Percentiles rank a stretch among this genome's conserved stretches.
Conservation (phyloP, 2,329 filamentous ascomycete genomes). For the Pezicula rhizophila region DNA sequence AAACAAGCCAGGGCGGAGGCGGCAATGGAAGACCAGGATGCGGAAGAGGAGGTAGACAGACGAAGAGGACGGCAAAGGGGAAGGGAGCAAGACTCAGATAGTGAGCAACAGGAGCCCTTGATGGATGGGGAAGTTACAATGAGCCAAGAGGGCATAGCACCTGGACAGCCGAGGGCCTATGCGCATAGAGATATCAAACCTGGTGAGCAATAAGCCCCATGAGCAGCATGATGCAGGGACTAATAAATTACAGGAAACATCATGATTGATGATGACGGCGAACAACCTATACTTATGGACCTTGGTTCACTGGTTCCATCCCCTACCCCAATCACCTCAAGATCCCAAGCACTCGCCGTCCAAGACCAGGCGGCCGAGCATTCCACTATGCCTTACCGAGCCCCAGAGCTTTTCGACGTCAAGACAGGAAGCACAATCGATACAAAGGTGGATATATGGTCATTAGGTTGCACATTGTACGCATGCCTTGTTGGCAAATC, state of each 20-base stretch:
- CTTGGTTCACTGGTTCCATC: constrained; percentile 85
- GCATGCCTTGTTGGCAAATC: constrained; percentile 95
- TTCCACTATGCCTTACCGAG: constrained; percentile 97
- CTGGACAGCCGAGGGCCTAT: constrained; percentile 71
- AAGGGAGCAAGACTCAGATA: constrained; percentile 51
- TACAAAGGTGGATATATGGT: constrained; percentile 98
- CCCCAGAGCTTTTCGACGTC: constrained; percentile 95
- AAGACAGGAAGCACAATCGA: constrained; percentile 89
- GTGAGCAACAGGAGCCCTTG: constrained; percentile 72
- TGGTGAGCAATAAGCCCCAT: constrained; percentile 45
- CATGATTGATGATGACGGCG: constrained; percentile 92
- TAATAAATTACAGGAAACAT: constrained; percentile 63
- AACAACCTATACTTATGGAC: constrained; percentile 92
- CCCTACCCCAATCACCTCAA: constrained; percentile 82
- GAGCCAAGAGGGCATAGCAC: constrained; percentile 60
- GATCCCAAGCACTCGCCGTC: constrained; percentile 82
- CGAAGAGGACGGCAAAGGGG: constrained; percentile 35
- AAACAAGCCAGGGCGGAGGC: constrained; percentile 30
- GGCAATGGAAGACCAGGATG: constrained; percentile 35
- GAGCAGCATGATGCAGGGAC: background rate
- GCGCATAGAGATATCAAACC: constrained; percentile 97
- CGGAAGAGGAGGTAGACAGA: constrained; percentile 29
- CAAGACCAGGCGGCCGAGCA: constrained; percentile 95
- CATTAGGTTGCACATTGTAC: constrained; percentile 92
- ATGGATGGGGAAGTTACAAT: constrained; percentile 72